phyloP scores from a whole-genome alignment of 805 yeast genomes.

The Spathaspora sp. region DNA sequence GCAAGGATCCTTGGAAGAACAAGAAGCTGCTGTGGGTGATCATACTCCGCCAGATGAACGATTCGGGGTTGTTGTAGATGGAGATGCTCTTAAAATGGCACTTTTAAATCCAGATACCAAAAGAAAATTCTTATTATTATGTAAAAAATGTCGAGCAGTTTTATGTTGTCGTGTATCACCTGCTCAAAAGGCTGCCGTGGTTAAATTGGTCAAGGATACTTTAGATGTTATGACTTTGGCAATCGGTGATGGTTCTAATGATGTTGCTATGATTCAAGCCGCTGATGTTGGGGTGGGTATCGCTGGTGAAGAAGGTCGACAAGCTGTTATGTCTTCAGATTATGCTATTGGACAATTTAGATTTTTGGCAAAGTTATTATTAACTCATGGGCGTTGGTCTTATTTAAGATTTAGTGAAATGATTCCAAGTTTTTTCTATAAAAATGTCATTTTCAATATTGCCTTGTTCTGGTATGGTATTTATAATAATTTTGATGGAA shows the following conservation, averaged over 20 bases:
- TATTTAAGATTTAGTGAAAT: conserved; percentile 77
- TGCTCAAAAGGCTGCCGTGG: conserved; percentile 83
- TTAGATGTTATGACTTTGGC: conserved; percentile 82
- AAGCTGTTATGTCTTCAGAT: conserved; percentile 86
- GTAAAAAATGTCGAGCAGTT: conserved; percentile 80
- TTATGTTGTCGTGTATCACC: conserved; percentile 88
- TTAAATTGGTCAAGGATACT: conserved; percentile 67
- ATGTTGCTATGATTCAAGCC: conserved; percentile 87
- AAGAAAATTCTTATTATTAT: conserved; percentile 62
- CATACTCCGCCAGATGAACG: conserved; percentile 69
- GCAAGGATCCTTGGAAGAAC: conserved; percentile 56
- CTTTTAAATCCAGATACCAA: conserved; percentile 35
- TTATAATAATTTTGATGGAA: conserved; percentile 71
- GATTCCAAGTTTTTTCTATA: conserved; percentile 79
- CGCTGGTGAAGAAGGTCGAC: conserved; percentile 90
- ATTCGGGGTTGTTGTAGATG: conserved; percentile 73
- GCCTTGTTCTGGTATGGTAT: conserved; percentile 81
- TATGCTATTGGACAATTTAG: conserved; percentile 84
- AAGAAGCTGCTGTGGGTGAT: conserved; percentile 45
- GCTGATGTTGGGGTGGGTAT: conserved; percentile 88
- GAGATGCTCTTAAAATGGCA: conserved; percentile 62
- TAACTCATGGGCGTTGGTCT: conserved; percentile 87
- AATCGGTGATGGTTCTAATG: conserved; percentile 87
- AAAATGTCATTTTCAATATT: conserved; percentile 70
- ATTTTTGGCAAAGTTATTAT: conserved; percentile 57